Conservation (phyloP, 495 filamentous ascomycete species). For the Trichoderma virens region DNA sequence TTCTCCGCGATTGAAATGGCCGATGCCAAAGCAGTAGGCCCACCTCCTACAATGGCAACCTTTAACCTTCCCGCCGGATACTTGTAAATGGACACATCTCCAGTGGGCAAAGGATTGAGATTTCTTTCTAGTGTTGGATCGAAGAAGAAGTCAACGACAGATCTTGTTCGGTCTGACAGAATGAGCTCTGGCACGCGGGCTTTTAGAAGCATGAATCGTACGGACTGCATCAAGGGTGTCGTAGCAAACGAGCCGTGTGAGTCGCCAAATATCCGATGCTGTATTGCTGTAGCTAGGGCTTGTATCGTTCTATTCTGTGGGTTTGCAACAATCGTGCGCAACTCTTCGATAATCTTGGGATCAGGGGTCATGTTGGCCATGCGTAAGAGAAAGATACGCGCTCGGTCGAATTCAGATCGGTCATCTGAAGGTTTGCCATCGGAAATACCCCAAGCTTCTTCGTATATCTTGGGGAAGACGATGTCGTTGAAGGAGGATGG, state of each 20-base stretch:
- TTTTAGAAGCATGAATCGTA: constrained; percentile 31
- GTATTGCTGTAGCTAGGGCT: constrained; percentile 22
- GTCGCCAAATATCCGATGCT: constrained; percentile 22
- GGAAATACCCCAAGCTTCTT: constrained; percentile 23
- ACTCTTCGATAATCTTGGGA: constrained; percentile 13
- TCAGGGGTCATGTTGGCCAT: constrained; percentile 23
- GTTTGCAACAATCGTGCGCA: constrained; percentile 22
- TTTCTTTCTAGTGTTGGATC: constrained; percentile 29
- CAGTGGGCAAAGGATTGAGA: constrained; percentile 18
- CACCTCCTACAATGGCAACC: constrained; percentile 28
- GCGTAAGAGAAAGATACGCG: constrained; percentile 25
- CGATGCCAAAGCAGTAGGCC: constrained; percentile 27
- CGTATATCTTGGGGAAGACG: constrained; percentile 24
- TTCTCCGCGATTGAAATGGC: constrained; percentile 32
- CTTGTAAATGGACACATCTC: constrained; percentile 19
- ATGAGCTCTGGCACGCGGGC: constrained; percentile 19
- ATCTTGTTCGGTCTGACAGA: constrained; percentile 17
- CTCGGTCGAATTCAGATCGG: constrained; percentile 23
- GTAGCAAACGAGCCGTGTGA: constrained; percentile 24
- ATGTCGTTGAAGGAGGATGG: constrained; percentile 16
- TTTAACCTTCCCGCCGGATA: constrained; percentile 26
- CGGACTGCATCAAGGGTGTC: constrained; percentile 27
- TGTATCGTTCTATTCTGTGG: constrained; percentile 17
- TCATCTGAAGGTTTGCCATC: not conserved
- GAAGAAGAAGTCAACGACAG: constrained; percentile 31